A percentile compares a stretch with the other conserved stretches of the same genome.
Conservation (phyloP, 2,329 filamentous ascomycete genomes). For the Trichophyton schoenleinii region DNA sequence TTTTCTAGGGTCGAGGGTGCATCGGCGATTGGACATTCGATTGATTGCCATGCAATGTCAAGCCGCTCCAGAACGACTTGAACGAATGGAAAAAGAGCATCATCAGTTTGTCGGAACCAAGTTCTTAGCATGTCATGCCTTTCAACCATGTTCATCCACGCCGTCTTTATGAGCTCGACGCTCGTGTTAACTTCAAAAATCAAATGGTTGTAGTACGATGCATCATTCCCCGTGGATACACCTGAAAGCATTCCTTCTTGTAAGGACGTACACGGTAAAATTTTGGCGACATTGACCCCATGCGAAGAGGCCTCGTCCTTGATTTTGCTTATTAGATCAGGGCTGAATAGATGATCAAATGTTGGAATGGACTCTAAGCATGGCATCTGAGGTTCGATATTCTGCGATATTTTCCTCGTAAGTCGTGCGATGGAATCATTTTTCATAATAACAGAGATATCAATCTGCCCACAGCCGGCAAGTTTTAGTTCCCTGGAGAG, state of each 20-base stretch:
- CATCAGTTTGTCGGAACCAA: conserved; percentile 55
- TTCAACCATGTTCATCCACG: conserved; percentile 51
- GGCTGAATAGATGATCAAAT: conserved; percentile 14
- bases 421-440: conserved; percentile 55
- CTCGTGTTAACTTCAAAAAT: conserved; percentile 48
- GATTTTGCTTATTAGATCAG: conserved; percentile 22
- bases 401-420: neutral
- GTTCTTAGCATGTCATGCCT: conserved; percentile 70
- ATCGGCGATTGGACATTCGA: conserved; percentile 31
- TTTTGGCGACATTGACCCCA: conserved; percentile 34
- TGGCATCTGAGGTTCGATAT: neutral
- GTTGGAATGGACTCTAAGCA: neutral
- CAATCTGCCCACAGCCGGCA: conserved; percentile 37
- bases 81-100: conserved; percentile 50
- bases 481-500: conserved; percentile 48
- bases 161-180: conserved; percentile 38
- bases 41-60: conserved; percentile 31
- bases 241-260: conserved; percentile 78
- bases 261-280: conserved; percentile 73
- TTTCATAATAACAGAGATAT: conserved; percentile 58
- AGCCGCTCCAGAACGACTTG: conserved; percentile 54
- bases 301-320: conserved; percentile 22
- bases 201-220: conserved; percentile 61
- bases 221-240: conserved; percentile 29
- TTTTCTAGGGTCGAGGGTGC: conserved; percentile 34